Percentiles rank a stretch among this genome's conserved stretches.
These are phyloP conservation scores for Diaporthe citriasiana DNA, from an alignment of 2,329 filamentous ascomycete species.

Conservation along the genomic window DNA sequence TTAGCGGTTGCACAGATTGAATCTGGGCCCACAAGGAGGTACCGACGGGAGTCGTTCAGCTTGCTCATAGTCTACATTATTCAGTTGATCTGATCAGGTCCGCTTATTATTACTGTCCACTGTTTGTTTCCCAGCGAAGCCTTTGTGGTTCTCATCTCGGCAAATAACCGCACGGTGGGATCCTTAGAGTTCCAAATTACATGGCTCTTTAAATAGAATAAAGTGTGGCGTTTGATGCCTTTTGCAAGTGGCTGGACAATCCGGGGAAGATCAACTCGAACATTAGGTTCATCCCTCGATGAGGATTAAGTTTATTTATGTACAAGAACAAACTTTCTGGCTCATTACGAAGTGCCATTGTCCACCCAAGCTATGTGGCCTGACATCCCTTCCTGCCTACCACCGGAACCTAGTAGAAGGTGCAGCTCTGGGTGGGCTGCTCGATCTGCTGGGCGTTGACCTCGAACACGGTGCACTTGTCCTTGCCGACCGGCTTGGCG, in stretches of 20 bases:
- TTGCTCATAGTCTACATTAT: neutral
- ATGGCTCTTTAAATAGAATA: neutral
- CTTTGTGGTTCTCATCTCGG: neutral
- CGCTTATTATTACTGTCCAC: neutral
- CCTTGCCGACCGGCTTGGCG: conserved; percentile 8
- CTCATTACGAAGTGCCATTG: neutral
- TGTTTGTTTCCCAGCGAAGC: neutral
- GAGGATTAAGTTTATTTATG: neutral
- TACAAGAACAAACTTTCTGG: neutral
- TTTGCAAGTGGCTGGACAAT: neutral
- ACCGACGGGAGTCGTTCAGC: neutral
- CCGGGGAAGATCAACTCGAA: neutral
- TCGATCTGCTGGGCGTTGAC: conserved; percentile 1
- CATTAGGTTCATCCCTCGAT: conserved; percentile 1
- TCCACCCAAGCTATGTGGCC: neutral
- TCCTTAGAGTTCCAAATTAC: neutral
- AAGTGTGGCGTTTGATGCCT: neutral
- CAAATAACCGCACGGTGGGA: neutral
- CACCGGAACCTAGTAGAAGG: neutral
- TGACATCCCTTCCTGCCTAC: neutral
- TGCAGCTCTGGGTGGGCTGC: conserved; percentile 20
- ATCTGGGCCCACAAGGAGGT: neutral
- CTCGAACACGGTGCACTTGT: conserved; percentile 16
- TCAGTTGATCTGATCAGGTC: conserved; percentile 10
- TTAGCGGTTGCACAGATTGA: neutral